Evolutionary conservation across 176 grass and related monocot genomes (phyloP).

Genomic region (Alopecurus myosuroides): DNA sequence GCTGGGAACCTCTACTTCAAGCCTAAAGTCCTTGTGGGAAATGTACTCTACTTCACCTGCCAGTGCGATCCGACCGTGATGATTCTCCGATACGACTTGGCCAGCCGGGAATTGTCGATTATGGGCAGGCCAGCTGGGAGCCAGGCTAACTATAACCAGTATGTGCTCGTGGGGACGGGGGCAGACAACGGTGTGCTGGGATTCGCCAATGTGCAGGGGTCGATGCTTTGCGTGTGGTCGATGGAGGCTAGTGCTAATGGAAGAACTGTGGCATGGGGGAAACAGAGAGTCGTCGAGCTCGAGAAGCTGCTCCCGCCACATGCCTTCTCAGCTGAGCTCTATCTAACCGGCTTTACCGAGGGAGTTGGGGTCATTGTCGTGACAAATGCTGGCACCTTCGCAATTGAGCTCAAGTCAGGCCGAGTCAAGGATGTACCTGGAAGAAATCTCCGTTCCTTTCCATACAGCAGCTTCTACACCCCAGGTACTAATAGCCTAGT

Average conservation of each 20-base stretch:
- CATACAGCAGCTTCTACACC: constrained; percentile 17
- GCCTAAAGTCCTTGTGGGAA: too few species aligned
- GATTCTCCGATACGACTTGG: not conserved
- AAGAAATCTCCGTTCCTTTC: not conserved
- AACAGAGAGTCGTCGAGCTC: not conserved
- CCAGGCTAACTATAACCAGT: not conserved
- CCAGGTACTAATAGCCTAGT: not conserved
- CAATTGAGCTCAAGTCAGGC: constrained; percentile 17
- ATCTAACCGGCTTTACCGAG: not conserved
- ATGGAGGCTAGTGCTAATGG: not conserved
- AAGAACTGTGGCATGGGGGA: not conserved
- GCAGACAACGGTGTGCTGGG: not conserved
- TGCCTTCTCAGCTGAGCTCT: not conserved
- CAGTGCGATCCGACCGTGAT: too few species aligned
- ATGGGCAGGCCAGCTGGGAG: not conserved
- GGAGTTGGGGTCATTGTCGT: not conserved
- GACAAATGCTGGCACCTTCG: not conserved
- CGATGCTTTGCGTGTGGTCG: not conserved
- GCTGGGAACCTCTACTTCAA: too few species aligned
- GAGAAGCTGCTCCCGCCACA: not conserved
- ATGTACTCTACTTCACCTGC: too few species aligned
- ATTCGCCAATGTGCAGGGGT: not conserved
- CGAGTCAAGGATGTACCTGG: not conserved
- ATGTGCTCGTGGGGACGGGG: not conserved
- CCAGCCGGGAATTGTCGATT: not conserved